phyloP scores from a whole-genome alignment of 2,329 filamentous ascomycete genomes.

The Nemania sp. region DNA sequence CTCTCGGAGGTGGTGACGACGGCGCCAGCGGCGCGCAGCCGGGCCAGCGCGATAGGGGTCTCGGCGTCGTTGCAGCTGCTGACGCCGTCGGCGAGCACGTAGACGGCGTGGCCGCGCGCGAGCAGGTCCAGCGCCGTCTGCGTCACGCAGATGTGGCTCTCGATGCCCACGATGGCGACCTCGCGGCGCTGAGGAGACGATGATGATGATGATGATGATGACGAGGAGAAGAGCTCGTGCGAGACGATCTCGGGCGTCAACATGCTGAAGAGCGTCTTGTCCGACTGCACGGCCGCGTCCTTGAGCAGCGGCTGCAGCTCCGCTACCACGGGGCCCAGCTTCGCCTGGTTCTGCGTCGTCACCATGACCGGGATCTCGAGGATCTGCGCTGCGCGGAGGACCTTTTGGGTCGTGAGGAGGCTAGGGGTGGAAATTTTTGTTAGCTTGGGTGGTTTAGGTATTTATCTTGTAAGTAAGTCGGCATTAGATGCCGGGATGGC shows the following conservation, averaged over 20 bases:
- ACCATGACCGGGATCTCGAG: conserved; percentile 79
- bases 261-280: conserved; percentile 95
- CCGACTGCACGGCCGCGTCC: conserved; percentile 61
- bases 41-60: conserved; percentile 74
- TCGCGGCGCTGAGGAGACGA: conserved; percentile 61
- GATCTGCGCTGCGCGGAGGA: conserved; percentile 66
- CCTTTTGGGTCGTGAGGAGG: conserved; percentile 68
- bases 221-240: conserved; percentile 45
- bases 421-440: conserved; percentile 44
- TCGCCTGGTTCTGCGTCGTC: conserved; percentile 81
- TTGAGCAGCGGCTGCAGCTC: conserved; percentile 65
- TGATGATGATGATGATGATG: conserved; percentile 73
- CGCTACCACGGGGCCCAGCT: conserved; percentile 78
- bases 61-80: conserved; percentile 86
- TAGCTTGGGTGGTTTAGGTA: background rate
- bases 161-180: conserved; percentile 85
- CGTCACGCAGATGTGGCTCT: conserved; percentile 91
- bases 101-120: conserved; percentile 75
- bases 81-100: conserved; percentile 86
- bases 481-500: no score
- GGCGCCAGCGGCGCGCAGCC: conserved; percentile 76
- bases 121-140: conserved; percentile 84
- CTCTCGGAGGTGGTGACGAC: conserved; percentile 86
- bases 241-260: conserved; percentile 66
- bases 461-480: no score